Conservation (phyloP, 2,329 filamentous ascomycete genomes). For the Podosphaera aphanis region DNA sequence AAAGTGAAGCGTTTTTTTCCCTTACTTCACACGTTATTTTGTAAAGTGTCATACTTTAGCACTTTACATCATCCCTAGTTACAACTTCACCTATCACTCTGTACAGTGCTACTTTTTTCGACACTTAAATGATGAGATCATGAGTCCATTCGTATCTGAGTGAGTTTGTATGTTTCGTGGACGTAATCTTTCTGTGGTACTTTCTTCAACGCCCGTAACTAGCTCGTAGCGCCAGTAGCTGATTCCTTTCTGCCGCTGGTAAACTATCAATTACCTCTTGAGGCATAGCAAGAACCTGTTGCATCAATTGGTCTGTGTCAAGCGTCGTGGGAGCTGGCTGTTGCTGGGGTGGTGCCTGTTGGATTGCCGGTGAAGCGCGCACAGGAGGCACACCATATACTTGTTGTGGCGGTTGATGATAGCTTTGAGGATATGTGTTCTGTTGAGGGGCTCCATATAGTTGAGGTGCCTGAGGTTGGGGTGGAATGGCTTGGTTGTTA, state of each 20-base stretch:
- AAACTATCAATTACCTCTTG: constrained; percentile 60
- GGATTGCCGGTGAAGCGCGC: constrained; percentile 18
- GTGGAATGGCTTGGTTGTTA: constrained; percentile 15
- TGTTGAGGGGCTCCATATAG: constrained; percentile 16
- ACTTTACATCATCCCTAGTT: too few species aligned
- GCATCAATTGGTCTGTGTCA: constrained; percentile 50
- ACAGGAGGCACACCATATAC: constrained; percentile 18
- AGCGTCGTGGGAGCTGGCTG: constrained; percentile 18
- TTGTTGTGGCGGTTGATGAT: constrained; percentile 8
- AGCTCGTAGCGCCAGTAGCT: constrained; percentile 54
- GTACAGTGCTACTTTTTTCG: too few species aligned
- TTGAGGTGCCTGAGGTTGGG: constrained; percentile 8
- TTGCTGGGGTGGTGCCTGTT: constrained; percentile 21
- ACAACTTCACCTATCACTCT: too few species aligned
- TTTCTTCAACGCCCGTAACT: constrained; percentile 8
- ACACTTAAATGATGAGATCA: too few species aligned
- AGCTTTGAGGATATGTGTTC: constrained; percentile 18
- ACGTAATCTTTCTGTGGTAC: neutral
- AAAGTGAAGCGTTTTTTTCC: too few species aligned
- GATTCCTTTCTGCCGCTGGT: constrained; percentile 48
- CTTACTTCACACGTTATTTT: too few species aligned
- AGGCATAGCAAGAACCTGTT: constrained; percentile 59
- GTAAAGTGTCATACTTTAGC: too few species aligned
- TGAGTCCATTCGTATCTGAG: too few species aligned
- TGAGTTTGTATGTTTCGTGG: neutral